Percentiles rank a stretch among this genome's conserved stretches.
These are phyloP conservation scores for Backusella liffmaniae DNA, from an alignment of 192 early-diverging fungal species.

Conservation along the genomic window DNA sequence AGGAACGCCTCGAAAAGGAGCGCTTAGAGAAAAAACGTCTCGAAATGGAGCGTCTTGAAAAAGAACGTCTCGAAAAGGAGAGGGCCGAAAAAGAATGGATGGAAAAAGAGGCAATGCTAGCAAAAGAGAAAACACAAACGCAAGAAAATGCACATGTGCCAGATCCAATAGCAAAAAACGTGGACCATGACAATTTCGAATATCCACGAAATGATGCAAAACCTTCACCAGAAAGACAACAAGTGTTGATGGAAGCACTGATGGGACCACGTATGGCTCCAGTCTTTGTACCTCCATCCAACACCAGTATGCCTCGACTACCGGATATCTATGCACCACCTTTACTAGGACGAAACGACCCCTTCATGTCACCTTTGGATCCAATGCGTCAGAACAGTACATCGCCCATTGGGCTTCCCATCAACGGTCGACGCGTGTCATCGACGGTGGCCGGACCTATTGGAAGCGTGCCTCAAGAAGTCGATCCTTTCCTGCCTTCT, in stretches of 20 bases:
- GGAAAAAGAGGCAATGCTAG: neutral
- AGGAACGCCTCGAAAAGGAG: neutral
- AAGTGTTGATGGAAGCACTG: constrained; percentile 17
- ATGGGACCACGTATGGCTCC: neutral
- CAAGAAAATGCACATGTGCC: neutral
- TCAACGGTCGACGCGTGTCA: constrained; percentile 16
- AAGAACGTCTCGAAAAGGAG: neutral
- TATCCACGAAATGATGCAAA: neutral
- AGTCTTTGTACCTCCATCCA: neutral
- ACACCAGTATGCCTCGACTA: neutral
- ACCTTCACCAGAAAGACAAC: constrained; percentile 14
- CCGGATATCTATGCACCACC: neutral
- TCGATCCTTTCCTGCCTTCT: neutral
- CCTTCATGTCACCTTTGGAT: neutral
- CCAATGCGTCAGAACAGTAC: neutral
- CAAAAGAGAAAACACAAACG: neutral
- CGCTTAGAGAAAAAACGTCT: neutral
- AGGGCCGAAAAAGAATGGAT: neutral
- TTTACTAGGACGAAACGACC: neutral
- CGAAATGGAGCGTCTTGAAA: neutral
- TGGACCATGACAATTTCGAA: neutral
- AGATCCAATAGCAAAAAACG: neutral
- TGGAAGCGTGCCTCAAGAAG: neutral
- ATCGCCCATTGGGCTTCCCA: constrained; percentile 23
- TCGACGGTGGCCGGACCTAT: neutral